phyloP scores from a whole-genome alignment of 495 filamentous ascomycete species.

The Aspergillus nidulans region DNA sequence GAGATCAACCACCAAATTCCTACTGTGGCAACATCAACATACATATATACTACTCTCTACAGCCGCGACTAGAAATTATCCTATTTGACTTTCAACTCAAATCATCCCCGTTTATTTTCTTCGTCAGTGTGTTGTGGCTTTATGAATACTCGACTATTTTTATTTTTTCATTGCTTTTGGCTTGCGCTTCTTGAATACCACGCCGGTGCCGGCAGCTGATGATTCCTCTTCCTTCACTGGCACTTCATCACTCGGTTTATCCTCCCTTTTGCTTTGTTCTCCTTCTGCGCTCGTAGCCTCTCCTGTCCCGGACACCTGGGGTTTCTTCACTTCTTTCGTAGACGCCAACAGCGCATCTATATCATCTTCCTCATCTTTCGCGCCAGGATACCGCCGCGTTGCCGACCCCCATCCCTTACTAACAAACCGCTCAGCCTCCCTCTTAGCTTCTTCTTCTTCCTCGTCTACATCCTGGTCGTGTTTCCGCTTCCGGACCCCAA shows the following conservation, averaged over 20 bases:
- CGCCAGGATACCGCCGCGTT: conserved; percentile 59
- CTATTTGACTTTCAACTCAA: background rate
- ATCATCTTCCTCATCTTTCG: conserved; percentile 48
- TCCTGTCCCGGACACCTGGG: conserved; percentile 21
- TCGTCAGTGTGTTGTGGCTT: background rate
- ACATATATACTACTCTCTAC: background rate
- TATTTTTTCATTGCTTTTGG: conserved; percentile 61
- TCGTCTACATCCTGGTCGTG: conserved; percentile 45
- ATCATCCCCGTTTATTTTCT: background rate
- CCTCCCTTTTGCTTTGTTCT: background rate
- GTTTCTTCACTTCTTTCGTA: conserved; percentile 46
- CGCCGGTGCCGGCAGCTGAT: conserved; percentile 31
- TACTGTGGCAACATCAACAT: conserved; percentile 10
- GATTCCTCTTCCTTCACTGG: conserved; percentile 19
- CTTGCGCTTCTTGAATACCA: conserved; percentile 91
- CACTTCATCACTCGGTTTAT: conserved; percentile 2
- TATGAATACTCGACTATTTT: background rate
- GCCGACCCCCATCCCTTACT: conserved; percentile 72
- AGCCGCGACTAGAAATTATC: background rate
- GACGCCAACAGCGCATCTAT: conserved; percentile 64
- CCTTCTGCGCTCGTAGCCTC: conserved; percentile 5
- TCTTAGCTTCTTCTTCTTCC: conserved; percentile 57
- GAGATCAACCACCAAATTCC: conserved; percentile 6
- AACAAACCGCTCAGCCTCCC: conserved; percentile 57
- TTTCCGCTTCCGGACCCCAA: conserved; percentile 68